These are phyloP conservation scores for Fusarium udum DNA, from an alignment of 2,329 filamentous ascomycete species.

Conservation along the genomic window DNA sequence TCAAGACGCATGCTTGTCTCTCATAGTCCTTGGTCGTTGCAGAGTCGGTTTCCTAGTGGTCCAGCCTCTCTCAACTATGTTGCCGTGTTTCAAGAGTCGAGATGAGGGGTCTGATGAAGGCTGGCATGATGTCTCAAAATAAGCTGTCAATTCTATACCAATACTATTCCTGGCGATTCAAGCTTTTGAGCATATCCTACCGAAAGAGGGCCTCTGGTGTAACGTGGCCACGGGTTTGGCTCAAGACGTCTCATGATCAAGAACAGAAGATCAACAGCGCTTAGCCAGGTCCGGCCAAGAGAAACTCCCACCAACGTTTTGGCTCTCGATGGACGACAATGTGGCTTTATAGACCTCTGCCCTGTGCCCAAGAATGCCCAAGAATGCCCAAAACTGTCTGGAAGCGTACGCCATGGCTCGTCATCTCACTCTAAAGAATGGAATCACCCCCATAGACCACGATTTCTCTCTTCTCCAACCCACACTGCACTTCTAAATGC, in stretches of 20 bases:
- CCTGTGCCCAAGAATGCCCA: neutral
- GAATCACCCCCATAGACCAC: neutral
- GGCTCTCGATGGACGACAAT: neutral
- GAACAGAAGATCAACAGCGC: neutral
- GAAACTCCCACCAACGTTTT: conserved; percentile 1
- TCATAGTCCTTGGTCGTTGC: neutral
- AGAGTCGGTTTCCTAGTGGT: neutral
- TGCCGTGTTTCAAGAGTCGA: neutral
- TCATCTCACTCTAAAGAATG: conserved; percentile 6
- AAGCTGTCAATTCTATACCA: neutral
- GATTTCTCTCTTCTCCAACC: neutral
- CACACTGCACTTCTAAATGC: neutral
- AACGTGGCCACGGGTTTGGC: neutral
- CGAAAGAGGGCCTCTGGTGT: neutral
- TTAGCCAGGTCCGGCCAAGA: conserved; percentile 17
- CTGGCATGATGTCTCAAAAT: neutral
- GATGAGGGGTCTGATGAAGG: neutral
- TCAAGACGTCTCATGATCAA: neutral
- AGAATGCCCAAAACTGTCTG: neutral
- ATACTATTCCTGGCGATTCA: neutral
- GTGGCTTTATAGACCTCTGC: neutral
- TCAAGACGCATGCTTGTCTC: neutral
- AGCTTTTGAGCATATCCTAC: neutral
- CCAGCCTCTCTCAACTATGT: neutral
- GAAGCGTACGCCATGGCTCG: conserved; percentile 9